Evolutionary conservation across 345 rosid genomes (phyloP).

Genomic region (Boechera stricta): DNA sequence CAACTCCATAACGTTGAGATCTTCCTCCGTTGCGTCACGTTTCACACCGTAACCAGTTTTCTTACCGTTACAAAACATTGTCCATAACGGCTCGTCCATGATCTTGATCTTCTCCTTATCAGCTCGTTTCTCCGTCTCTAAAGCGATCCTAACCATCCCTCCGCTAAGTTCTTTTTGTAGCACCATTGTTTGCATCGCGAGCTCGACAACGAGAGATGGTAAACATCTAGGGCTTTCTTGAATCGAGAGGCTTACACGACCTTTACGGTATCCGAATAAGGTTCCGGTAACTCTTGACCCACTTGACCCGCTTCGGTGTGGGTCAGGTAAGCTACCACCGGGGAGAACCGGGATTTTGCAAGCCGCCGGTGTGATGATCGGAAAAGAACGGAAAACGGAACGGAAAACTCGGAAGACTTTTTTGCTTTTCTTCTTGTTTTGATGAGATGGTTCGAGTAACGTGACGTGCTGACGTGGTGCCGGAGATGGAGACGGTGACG

Average conservation of each 20-base stretch:
- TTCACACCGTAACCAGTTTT: constrained; percentile 72
- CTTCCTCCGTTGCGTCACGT: constrained; percentile 72
- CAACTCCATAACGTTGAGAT: constrained; percentile 76
- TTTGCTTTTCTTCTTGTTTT: constrained; percentile 52
- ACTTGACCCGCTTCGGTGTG: constrained; percentile 40
- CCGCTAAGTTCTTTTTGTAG: constrained; percentile 66
- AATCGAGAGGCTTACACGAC: constrained; percentile 69
- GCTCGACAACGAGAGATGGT: constrained; percentile 65
- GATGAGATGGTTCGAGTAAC: constrained; percentile 74
- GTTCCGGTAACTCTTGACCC: constrained; percentile 65
- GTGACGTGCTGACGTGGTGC: constrained; percentile 50
- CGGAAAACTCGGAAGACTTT: constrained; percentile 69
- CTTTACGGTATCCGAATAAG: constrained; percentile 74
- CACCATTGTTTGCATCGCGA: constrained; percentile 64
- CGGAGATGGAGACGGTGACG: constrained; percentile 39
- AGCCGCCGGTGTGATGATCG: constrained; percentile 66
- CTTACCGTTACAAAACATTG: constrained; percentile 83
- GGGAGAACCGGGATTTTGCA: constrained; percentile 65
- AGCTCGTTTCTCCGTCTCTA: constrained; percentile 68
- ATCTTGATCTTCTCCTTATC: constrained; percentile 60
- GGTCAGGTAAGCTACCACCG: constrained; percentile 52
- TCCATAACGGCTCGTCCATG: constrained; percentile 77
- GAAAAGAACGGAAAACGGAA: constrained; percentile 75
- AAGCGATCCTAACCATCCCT: constrained; percentile 80
- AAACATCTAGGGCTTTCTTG: constrained; percentile 73